These are phyloP conservation scores for Mycena alexandri DNA, from an alignment of 768 basidiomycete species.

Conservation along the genomic window DNA sequence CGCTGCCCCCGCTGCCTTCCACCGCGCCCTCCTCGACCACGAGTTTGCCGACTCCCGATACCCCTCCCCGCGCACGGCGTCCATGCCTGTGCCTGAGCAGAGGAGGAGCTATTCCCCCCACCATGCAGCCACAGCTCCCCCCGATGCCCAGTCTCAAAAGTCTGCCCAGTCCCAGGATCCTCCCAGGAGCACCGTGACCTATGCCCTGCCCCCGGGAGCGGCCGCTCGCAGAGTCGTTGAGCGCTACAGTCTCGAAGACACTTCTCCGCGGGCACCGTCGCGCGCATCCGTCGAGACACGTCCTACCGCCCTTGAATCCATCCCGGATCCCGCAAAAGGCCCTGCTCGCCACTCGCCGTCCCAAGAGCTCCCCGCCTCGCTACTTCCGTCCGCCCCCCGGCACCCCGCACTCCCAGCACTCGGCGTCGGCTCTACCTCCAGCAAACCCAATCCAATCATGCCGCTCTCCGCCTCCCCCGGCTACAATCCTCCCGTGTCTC, in stretches of 20 bases:
- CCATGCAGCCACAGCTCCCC: conserved; percentile 38
- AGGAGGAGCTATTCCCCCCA: conserved; percentile 31
- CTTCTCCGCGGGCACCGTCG: conserved; percentile 50
- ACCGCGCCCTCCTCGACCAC: conserved; percentile 28
- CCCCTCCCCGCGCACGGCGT: conserved; percentile 18
- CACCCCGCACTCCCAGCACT: conserved; percentile 60
- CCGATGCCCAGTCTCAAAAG: conserved; percentile 47
- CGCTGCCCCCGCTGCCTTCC: conserved; percentile 24
- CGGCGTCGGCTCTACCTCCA: conserved; percentile 46
- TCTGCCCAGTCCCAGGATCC: conserved; percentile 52
- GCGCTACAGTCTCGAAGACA: conserved; percentile 66
- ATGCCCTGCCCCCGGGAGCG: conserved; percentile 58
- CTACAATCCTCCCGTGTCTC: conserved; percentile 74
- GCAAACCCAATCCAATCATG: conserved; percentile 60
- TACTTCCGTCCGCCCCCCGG: conserved; percentile 57
- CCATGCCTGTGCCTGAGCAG: conserved; percentile 22
- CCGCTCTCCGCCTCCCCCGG: conserved; percentile 70
- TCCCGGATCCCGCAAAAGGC: conserved; percentile 39
- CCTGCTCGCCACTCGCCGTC: conserved; percentile 42
- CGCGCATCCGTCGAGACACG: conserved; percentile 51
- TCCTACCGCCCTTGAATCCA: conserved; percentile 47
- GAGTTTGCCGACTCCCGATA: conserved; percentile 36
- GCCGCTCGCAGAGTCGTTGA: conserved; percentile 60
- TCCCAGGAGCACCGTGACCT: conserved; percentile 55
- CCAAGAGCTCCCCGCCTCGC: conserved; percentile 45